Evolutionary conservation across 495 filamentous ascomycete genomes (phyloP).

Genomic region (Aspergillus haitiensis): DNA sequence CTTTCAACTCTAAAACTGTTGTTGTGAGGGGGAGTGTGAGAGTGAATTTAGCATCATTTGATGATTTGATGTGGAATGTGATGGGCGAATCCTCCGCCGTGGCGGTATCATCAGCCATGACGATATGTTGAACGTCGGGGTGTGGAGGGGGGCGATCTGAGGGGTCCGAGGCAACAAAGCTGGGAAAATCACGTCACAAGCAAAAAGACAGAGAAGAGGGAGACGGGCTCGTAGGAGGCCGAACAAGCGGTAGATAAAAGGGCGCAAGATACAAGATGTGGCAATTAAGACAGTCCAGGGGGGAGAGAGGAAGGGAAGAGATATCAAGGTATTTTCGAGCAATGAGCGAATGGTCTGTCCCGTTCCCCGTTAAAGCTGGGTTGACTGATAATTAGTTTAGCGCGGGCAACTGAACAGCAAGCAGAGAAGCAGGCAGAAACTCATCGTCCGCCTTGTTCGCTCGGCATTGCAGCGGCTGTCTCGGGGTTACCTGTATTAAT

Average conservation of each 20-base stretch:
- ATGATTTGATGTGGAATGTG: constrained; percentile 93
- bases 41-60: constrained; percentile 78
- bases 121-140: constrained; percentile 19
- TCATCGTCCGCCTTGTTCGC: constrained; percentile 32
- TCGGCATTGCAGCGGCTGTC: constrained; percentile 1
- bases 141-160: constrained; percentile 19
- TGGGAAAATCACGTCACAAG: constrained; percentile 20
- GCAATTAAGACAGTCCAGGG: not conserved
- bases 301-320: not conserved
- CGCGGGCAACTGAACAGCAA: constrained; percentile 5
- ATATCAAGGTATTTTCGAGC: not conserved
- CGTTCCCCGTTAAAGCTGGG: constrained; percentile 1
- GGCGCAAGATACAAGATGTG: constrained; percentile 1
- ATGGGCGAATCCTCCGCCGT: constrained; percentile 56
- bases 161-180: constrained; percentile 11
- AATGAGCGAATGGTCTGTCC: constrained; percentile 3
- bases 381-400: not conserved
- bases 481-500: constrained; percentile 12
- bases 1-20: constrained; percentile 82
- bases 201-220: not conserved
- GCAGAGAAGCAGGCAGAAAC: constrained; percentile 44
- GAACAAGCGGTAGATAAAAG: not conserved
- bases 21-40: constrained; percentile 77
- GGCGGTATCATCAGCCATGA: constrained; percentile 51
- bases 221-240: not conserved